phyloP scores from a whole-genome alignment of 2,329 filamentous ascomycete genomes.

The Zarea fungicola region DNA sequence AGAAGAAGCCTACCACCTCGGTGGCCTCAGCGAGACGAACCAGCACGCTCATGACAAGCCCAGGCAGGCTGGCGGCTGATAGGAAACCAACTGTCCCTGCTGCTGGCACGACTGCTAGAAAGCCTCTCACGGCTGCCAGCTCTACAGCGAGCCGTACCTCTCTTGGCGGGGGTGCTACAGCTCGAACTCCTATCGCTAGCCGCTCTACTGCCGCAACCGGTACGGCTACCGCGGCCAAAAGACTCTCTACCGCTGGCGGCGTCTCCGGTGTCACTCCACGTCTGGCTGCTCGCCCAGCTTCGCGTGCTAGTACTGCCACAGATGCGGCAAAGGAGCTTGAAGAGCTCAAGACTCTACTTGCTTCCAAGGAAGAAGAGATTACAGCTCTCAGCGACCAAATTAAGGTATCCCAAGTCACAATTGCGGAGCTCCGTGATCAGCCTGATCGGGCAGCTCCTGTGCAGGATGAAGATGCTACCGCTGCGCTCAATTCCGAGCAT shows the following conservation, averaged over 20 bases:
- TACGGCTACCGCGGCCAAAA: conserved; percentile 47
- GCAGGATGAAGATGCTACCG: conserved; percentile 34
- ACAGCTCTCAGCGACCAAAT: conserved; percentile 53
- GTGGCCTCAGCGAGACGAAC: conserved; percentile 34
- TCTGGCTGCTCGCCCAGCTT: conserved; percentile 35
- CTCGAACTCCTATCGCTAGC: conserved; percentile 31
- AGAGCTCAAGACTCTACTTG: conserved; percentile 54
- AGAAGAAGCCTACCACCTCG: conserved; percentile 37
- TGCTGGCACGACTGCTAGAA: conserved; percentile 28
- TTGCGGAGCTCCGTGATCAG: conserved; percentile 49
- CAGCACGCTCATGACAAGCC: conserved; percentile 38
- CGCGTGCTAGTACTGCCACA: conserved; percentile 34
- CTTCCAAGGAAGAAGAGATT: conserved; percentile 53
- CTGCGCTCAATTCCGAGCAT: conserved; percentile 45
- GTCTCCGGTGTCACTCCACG: conserved; percentile 30
- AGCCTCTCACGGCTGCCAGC: conserved; percentile 28
- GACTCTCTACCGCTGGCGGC: conserved; percentile 46
- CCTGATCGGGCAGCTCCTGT: conserved; percentile 36
- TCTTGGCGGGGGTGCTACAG: conserved; percentile 21
- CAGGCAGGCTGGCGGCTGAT: conserved; percentile 27
- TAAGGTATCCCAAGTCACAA: conserved; percentile 48
- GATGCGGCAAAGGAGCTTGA: conserved; percentile 51
- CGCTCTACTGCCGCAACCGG: conserved; percentile 35
- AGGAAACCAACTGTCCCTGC: conserved; percentile 31
- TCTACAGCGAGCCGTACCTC: conserved; percentile 26